Base-by-base conservation (phyloP, 2,329 filamentous ascomycete genomes). In the Metarhizium rileyi region DNA sequence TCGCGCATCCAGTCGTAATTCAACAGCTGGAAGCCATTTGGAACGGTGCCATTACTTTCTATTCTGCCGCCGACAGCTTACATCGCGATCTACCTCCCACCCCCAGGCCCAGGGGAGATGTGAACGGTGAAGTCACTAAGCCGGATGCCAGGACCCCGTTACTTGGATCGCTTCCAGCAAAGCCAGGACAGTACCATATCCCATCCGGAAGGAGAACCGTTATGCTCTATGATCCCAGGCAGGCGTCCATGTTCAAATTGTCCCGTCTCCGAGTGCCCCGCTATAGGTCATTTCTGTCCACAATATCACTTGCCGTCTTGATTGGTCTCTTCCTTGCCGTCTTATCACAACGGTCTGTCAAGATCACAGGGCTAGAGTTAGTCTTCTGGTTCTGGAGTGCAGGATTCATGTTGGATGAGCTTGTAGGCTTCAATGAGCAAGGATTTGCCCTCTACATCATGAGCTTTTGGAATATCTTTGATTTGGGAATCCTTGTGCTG, bases 321-420 rank as follows among this genome's bases (percentile, higher is more conserved):
- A 83, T 96, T 36, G 84, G 81, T 14, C 75, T 96, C 10, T 96
- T 95, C 64, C 71, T 96, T 18, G 85, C 89, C 9, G 90, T 97
- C 9, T 76, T 96, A 3, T 72, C 79, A 10, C 73, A 87, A 61
- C 80, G 87, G 52, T 91, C 88, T 3, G 77, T 84, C 48, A 77
- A 83, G 47, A 95, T 97, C 59, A 95, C 89, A 1, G 79, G 80
- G 0, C 71, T 96, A 9, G 91, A 97, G 65, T 73, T 96, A 16
- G 66, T 95, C 12, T 96, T 97, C 68, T 97, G 91, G 91, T 88
- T 96, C 66, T 97, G 91, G 90, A 95, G 89, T 62, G 88, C 89
- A 25, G 91, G 91, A 1, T 96, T 94, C 66, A 95, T 96, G 89
- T 80, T 96, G 28, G 91, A 96, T 61, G 91, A 96, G 67, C 78